Base-by-base conservation (phyloP, 2,329 filamentous ascomycete genomes). In the Hymenoscyphus fructigenus region DNA sequence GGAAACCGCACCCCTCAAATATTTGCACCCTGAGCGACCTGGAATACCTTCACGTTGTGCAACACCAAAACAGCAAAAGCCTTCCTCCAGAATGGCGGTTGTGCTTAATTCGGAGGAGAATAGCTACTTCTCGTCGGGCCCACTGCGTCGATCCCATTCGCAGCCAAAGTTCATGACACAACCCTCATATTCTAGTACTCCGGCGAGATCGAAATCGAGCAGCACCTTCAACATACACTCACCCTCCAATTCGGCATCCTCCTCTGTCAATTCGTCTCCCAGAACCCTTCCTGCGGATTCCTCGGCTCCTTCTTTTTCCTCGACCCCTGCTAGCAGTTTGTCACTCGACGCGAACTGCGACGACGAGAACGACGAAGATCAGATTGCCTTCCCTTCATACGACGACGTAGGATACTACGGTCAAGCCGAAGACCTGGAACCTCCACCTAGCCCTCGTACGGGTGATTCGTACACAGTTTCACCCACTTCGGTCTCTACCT, bases 321-420 rank as follows among this genome's bases (percentile, higher is more conserved):
- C 88, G 1, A 90, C 87, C 2, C 84, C 87, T 4, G 83, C 84
- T 20, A 88, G 86, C 71, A 89, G 84, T 69, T 77, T 76, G 84
- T 88, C 32, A 83, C 93, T 57, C 84, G 92, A 69, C 92, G 97
- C 97, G 78, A 97, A 97, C 75, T 85, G 97, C 57, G 91, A 98
- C 75, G 88, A 94, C 67, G 97, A 94, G 92, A 88, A 86, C 68
- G 93, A 97, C 78, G 93, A 98, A 77, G 94, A 79, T 55, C 77
- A 80, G 57, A 74, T 81, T 59, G 64, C 76, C 20, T 77, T 82
- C 38, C 80, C 80, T 2, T 74, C 76, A 12, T 81, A 81, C 67
- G 78, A 80, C 65, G 70, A 76, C 61, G 74, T 76, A n/a, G 69
- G 70, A 23, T 74, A 75, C 60, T 73, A 72, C 65, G 71, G 60